Percentiles rank a stretch among this genome's conserved stretches.
phyloP scores from a whole-genome alignment of 1,284 basidiomycete genomes.

The Pholiota adiposa region DNA sequence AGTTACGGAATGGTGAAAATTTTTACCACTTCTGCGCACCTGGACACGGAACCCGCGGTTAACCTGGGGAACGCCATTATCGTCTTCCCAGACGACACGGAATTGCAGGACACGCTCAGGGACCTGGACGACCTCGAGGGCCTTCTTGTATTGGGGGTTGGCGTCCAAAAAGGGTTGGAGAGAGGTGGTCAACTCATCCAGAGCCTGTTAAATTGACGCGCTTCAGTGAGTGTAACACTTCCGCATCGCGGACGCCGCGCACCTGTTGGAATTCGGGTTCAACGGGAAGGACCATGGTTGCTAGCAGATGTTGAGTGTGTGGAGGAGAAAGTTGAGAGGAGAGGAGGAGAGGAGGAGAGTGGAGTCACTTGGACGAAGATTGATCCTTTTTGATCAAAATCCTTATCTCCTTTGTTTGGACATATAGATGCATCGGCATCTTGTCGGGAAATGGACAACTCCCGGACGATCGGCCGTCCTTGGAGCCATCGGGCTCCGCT shows the following conservation, averaged over 20 bases:
- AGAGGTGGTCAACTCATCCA: constrained; percentile 69
- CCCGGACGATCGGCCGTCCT: constrained; percentile 27
- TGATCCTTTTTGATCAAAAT: constrained; percentile 22
- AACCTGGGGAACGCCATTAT: constrained; percentile 69
- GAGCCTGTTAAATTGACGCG: constrained; percentile 45
- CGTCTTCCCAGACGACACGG: constrained; percentile 83
- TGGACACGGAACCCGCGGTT: constrained; percentile 82
- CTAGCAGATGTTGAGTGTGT: neutral
- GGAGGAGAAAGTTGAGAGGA: constrained; percentile 14
- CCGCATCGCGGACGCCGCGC: neutral
- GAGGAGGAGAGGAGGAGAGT: constrained; percentile 4
- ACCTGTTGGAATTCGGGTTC: constrained; percentile 46
- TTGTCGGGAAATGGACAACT: constrained; percentile 20
- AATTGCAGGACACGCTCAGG: constrained; percentile 82
- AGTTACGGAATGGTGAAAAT: neutral
- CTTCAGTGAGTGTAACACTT: neutral
- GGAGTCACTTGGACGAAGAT: neutral
- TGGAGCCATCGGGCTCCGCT: constrained; percentile 5
- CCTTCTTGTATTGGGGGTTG: constrained; percentile 75
- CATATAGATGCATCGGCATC: constrained; percentile 21
- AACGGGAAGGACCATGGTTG: constrained; percentile 36
- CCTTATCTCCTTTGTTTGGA: constrained; percentile 27
- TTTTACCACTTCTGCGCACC: constrained; percentile 36
- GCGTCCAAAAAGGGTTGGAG: constrained; percentile 71
- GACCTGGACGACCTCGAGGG: constrained; percentile 72